A percentile compares a stretch with the other conserved stretches of the same genome.
These are phyloP conservation scores for Lasiosphaeris hirsuta DNA, from an alignment of 495 filamentous ascomycete species.

Conservation along the genomic window DNA sequence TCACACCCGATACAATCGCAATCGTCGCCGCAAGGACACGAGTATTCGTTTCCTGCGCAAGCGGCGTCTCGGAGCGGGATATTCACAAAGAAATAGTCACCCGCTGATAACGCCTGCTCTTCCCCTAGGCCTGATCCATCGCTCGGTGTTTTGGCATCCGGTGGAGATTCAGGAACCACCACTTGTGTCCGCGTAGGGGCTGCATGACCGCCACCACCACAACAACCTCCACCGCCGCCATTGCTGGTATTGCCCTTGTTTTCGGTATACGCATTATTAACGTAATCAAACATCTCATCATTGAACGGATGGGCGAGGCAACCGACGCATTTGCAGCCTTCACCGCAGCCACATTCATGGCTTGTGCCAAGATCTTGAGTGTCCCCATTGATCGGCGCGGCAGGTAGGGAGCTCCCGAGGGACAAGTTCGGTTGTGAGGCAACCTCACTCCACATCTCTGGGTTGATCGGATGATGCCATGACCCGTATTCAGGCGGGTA, in stretches of 20 bases:
- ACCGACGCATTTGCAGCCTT: constrained; percentile 64
- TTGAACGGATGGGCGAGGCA: constrained; percentile 73
- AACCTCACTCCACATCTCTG: constrained; percentile 34
- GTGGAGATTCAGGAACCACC: constrained; percentile 17
- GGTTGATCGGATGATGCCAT: constrained; percentile 41
- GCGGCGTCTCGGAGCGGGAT: constrained; percentile 34
- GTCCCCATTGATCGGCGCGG: constrained; percentile 12
- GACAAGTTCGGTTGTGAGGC: constrained; percentile 20
- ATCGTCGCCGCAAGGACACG: constrained; percentile 52
- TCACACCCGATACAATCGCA: constrained; percentile 50
- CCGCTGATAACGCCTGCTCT: constrained; percentile 39
- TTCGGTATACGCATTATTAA: constrained; percentile 35
- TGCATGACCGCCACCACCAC: background rate
- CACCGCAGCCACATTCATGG: constrained; percentile 62
- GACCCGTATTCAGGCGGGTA: constrained; percentile 43
- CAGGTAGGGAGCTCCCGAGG: background rate
- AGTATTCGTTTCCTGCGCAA: constrained; percentile 35
- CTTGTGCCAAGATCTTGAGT: constrained; percentile 25
- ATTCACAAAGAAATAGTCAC: constrained; percentile 50
- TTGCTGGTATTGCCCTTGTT: constrained; percentile 12
- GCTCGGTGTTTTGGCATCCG: constrained; percentile 33
- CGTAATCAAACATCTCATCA: constrained; percentile 61
- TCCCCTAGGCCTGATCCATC: constrained; percentile 40
- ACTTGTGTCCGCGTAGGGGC: constrained; percentile 1
- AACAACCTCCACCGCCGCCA: too few relatives aligned